These are phyloP conservation scores for Pyrus bretschneideri DNA, from an alignment of 306 rosid species.

Conservation along the genomic window DNA sequence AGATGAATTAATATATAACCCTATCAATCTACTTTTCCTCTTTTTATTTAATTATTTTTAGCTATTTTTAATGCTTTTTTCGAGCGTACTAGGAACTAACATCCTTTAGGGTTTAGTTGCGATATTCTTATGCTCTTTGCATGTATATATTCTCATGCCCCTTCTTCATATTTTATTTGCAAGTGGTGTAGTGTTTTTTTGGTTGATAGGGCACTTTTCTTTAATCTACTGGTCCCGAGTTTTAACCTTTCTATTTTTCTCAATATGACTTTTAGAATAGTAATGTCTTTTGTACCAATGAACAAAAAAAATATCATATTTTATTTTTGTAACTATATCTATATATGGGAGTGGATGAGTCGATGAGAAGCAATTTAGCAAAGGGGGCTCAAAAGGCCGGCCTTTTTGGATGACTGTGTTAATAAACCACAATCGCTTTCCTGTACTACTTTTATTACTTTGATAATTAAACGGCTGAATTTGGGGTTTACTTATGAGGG, in stretches of 20 bases:
- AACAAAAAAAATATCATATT: too few relatives aligned
- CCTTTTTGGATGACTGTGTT: neutral
- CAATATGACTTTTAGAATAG: neutral
- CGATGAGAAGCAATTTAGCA: neutral
- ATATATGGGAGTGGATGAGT: neutral
- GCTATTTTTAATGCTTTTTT: constrained; percentile 3
- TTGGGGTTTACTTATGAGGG: neutral
- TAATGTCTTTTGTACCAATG: neutral
- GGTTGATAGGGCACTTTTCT: too few relatives aligned
- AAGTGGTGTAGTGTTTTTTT: too few relatives aligned
- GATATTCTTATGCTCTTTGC: constrained; percentile 16
- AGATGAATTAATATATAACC: constrained; percentile 21
- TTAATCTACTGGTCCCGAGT: too few relatives aligned
- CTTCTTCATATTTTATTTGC: neutral
- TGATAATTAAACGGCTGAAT: neutral
- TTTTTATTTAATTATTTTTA: neutral
- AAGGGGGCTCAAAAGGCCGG: neutral
- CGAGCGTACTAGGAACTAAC: constrained; percentile 27
- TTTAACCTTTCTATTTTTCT: too few relatives aligned
- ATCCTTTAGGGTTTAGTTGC: constrained; percentile 19
- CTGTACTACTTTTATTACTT: neutral
- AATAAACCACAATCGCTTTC: neutral
- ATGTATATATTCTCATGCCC: neutral
- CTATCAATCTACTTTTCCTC: constrained; percentile 31
- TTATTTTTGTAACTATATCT: neutral